Evolutionary conservation across 805 yeast genomes (phyloP).

Genomic region (Cyberlindnera euphorbiiphila): DNA sequence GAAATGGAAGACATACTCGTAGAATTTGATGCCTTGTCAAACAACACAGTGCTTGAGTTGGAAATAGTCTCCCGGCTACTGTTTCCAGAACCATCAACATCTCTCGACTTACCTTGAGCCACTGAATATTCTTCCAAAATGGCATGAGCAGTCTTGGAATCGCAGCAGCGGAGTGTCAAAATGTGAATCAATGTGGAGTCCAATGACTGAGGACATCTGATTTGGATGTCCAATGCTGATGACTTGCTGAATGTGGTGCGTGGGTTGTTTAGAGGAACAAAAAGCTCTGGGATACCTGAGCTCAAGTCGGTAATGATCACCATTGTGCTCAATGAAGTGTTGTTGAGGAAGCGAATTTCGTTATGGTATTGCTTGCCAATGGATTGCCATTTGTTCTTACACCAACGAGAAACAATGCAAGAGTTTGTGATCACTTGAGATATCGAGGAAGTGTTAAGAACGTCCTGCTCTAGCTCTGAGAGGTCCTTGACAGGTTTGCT

Average conservation of each 20-base stretch:
- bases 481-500: slow-evolving; percentile 1
- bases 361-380: slow-evolving; percentile 19
- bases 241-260: slow-evolving; percentile 14
- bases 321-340: slow-evolving; percentile 10
- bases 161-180: slow-evolving; percentile 22
- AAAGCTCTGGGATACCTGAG: slow-evolving; percentile 8
- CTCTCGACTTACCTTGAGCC: slow-evolving; percentile 2
- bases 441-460: slow-evolving; percentile 1
- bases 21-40: slow-evolving; percentile 25
- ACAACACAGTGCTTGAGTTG: slow-evolving; percentile 13
- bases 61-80: slow-evolving; percentile 11
- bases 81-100: slow-evolving; percentile 2
- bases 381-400: slow-evolving; percentile 21
- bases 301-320: slow-evolving; percentile 12
- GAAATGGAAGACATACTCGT: slow-evolving; percentile 25
- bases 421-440: slow-evolving; percentile 13
- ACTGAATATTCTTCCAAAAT: slow-evolving; percentile 17
- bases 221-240: slow-evolving; percentile 16
- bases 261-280: slow-evolving; percentile 18
- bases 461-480: slow-evolving; percentile 11
- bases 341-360: slow-evolving; percentile 18
- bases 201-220: slow-evolving; percentile 15
- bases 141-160: slow-evolving; percentile 11
- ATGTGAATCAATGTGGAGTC: slow-evolving; percentile 16
- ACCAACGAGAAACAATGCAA: slow-evolving; percentile 23